Percentiles rank a stretch among this genome's conserved stretches.
Evolutionary conservation across 352 stramenopile species (phyloP).

Genomic region (Thalassiosira livingstoniorum): DNA sequence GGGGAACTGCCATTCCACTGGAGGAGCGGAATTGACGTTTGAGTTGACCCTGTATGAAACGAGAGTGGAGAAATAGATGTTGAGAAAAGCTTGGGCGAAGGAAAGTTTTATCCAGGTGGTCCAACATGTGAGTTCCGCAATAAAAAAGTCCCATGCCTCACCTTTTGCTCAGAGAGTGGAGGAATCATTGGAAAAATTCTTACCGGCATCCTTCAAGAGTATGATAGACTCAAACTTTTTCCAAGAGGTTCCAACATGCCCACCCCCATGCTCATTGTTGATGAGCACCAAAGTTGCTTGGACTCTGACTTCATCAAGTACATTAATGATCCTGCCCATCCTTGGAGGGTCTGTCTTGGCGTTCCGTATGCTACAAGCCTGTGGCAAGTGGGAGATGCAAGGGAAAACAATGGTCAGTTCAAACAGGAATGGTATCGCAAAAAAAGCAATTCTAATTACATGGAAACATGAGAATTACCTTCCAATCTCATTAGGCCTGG

Average conservation of each 20-base stretch:
- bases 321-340: neutral
- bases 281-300: neutral
- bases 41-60: constrained; percentile 11
- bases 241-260: neutral
- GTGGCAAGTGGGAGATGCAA: neutral
- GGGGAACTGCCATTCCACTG: neutral
- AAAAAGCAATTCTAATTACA: constrained; percentile 13
- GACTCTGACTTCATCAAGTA: neutral
- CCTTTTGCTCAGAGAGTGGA: constrained; percentile 13
- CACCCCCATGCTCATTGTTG: neutral
- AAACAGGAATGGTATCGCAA: constrained; percentile 22
- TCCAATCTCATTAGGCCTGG: neutral
- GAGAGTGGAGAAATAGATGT: constrained; percentile 9
- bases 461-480: constrained; percentile 2
- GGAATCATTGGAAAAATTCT: constrained; percentile 20
- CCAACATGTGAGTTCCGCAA: constrained; percentile 11
- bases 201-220: constrained; percentile 10
- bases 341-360: constrained; percentile 3
- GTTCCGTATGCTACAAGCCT: neutral
- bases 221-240: constrained; percentile 22
- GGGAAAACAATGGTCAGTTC: constrained; percentile 34
- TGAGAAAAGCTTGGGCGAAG: neutral
- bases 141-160: constrained; percentile 8
- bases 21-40: constrained; percentile 8
- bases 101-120: constrained; percentile 24